Conservation (phyloP, 306 rosid genomes). For the Corylus heterophylla region DNA sequence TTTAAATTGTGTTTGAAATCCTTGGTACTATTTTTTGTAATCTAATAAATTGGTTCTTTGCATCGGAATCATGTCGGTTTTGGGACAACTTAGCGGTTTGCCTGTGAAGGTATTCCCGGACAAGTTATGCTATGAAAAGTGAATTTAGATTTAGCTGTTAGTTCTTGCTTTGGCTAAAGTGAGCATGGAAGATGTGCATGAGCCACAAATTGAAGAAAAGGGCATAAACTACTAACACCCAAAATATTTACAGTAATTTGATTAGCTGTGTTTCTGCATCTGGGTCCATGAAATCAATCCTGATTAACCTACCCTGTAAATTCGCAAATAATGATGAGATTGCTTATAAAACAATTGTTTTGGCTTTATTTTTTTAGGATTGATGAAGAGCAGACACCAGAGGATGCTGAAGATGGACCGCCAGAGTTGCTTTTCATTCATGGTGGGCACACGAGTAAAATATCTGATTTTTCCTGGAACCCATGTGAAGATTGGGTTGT, state of each 20-base stretch:
- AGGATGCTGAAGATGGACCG: slow-evolving; percentile 97
- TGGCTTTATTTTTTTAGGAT: slow-evolving; percentile 48
- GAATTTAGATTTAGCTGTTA: not conserved
- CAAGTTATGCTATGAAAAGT: not conserved
- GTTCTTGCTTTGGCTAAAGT: not conserved
- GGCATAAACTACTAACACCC: no score
- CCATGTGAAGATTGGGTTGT: slow-evolving; percentile 99
- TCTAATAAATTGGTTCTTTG: not conserved
- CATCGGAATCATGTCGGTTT: slow-evolving; percentile 4
- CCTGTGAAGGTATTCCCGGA: not conserved
- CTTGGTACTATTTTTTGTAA: not conserved
- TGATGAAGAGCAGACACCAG: slow-evolving; percentile 94
- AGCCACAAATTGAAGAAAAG: not conserved
- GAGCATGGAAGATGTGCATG: not conserved
- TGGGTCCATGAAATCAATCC: no score
- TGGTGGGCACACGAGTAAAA: slow-evolving; percentile 98
- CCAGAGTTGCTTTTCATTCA: slow-evolving; percentile 96
- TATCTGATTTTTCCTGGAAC: slow-evolving; percentile 97
- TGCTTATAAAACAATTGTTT: not conserved
- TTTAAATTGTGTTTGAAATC: not conserved
- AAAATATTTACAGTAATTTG: no score
- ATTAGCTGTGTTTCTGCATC: no score
- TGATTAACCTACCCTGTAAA: not conserved
- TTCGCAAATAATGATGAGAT: not conserved
- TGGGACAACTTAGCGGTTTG: not conserved